phyloP scores from a whole-genome alignment of 495 filamentous ascomycete species.

The Daldinia loculata region DNA sequence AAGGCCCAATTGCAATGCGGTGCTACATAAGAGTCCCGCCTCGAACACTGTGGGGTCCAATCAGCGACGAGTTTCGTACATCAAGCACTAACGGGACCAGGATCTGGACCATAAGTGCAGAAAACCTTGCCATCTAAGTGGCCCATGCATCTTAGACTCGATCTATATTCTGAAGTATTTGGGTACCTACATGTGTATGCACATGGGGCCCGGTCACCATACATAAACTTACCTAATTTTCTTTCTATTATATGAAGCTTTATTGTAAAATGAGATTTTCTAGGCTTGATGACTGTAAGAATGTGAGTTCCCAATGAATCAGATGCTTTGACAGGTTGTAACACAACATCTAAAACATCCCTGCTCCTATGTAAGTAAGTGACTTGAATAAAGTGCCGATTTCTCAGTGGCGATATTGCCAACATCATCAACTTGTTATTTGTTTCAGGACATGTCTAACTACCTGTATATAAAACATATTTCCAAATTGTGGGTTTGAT shows the following conservation, averaged over 20 bases:
- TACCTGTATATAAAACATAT: not conserved
- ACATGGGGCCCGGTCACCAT: not conserved
- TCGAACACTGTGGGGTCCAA: conserved; percentile 23
- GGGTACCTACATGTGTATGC: not conserved
- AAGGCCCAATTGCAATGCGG: conserved; percentile 35
- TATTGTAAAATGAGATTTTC: not conserved
- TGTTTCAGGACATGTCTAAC: not conserved
- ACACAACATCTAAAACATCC: not conserved
- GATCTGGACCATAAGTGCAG: conserved; percentile 11
- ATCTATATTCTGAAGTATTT: conserved; percentile 8
- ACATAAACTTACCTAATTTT: not conserved
- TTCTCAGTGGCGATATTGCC: not conserved
- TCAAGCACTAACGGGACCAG: conserved; percentile 20
- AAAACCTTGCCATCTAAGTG: conserved; percentile 15
- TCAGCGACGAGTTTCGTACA: conserved; percentile 9
- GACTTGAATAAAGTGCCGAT: not conserved
- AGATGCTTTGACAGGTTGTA: not conserved
- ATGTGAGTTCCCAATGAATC: not conserved
- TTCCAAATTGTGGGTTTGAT: too few relatives aligned
- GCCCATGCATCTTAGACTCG: conserved; percentile 10
- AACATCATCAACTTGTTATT: not conserved
- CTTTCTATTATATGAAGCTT: not conserved
- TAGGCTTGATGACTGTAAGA: not conserved
- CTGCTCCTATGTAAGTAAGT: not conserved
- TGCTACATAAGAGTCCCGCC: conserved; percentile 38